Evolutionary conservation across 2,329 filamentous ascomycete genomes (phyloP).

Genomic region (Talaromyces marneffei): DNA sequence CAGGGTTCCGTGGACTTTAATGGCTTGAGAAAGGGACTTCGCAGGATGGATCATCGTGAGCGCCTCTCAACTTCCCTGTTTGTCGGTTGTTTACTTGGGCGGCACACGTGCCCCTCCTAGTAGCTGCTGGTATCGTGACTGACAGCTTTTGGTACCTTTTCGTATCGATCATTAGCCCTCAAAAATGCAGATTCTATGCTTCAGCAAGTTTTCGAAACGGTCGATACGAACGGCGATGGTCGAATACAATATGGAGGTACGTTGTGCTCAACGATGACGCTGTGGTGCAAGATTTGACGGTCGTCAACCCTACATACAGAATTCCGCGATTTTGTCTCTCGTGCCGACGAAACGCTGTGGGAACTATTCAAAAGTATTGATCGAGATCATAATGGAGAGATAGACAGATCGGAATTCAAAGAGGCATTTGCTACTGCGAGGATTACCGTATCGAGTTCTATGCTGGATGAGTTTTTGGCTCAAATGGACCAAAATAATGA

Average conservation of each 20-base stretch:
- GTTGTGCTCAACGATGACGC: constrained; percentile 20
- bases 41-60: constrained; percentile 87
- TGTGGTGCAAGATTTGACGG: constrained; percentile 14
- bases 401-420: constrained; percentile 80
- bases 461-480: constrained; percentile 77
- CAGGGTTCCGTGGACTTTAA: constrained; percentile 78
- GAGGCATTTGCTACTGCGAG: constrained; percentile 72
- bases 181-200: constrained; percentile 90
- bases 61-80: constrained; percentile 17
- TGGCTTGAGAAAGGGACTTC: constrained; percentile 76
- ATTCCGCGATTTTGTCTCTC: constrained; percentile 80
- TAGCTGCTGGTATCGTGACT: neutral
- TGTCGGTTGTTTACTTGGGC: neutral
- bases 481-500: constrained; percentile 88
- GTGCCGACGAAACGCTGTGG: constrained; percentile 78
- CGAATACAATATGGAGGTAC: constrained; percentile 85
- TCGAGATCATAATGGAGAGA: constrained; percentile 72
- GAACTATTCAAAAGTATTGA: constrained; percentile 83
- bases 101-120: neutral
- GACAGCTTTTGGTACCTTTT: neutral
- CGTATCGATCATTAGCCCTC: constrained; percentile 48
- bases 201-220: constrained; percentile 68
- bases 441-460: constrained; percentile 68
- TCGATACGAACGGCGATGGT: constrained; percentile 82
- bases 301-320: constrained; percentile 49